Percentiles rank a stretch among this genome's conserved stretches.
Evolutionary conservation across 345 rosid species (phyloP).

Genomic region (Boechera divaricarpa): DNA sequence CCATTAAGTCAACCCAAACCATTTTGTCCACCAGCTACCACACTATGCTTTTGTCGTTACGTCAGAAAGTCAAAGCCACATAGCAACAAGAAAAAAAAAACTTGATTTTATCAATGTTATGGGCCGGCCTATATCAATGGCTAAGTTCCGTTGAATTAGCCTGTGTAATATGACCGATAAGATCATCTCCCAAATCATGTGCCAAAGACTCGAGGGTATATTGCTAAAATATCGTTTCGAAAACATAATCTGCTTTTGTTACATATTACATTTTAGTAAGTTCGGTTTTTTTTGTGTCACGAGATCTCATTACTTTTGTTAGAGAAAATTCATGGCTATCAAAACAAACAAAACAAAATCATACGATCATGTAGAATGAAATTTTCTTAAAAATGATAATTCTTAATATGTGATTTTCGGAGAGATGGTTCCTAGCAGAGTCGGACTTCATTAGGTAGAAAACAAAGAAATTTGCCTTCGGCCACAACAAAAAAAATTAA

Average conservation of each 20-base stretch:
- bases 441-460: too few relatives aligned
- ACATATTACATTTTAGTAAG: neutral
- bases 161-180: neutral
- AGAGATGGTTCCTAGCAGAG: neutral
- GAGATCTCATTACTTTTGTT: neutral
- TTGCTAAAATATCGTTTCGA: neutral
- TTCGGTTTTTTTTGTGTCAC: neutral
- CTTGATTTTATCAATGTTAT: conserved; percentile 12
- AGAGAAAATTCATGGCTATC: neutral
- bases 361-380: neutral
- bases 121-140: conserved; percentile 27
- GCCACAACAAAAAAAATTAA: too few relatives aligned
- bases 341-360: neutral
- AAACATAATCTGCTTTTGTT: neutral
- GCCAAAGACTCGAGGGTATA: neutral
- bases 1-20: conserved; percentile 64
- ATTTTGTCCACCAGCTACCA: conserved; percentile 24
- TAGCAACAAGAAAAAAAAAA: conserved; percentile 44
- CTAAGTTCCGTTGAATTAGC: neutral
- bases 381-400: too few relatives aligned
- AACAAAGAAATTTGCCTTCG: too few relatives aligned
- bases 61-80: conserved; percentile 71
- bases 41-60: conserved; percentile 31
- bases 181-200: neutral
- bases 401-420: too few relatives aligned